Percentiles rank a stretch among this genome's conserved stretches.
Conservation (phyloP, 2,329 filamentous ascomycete species). For the Monosporascus sp. region DNA sequence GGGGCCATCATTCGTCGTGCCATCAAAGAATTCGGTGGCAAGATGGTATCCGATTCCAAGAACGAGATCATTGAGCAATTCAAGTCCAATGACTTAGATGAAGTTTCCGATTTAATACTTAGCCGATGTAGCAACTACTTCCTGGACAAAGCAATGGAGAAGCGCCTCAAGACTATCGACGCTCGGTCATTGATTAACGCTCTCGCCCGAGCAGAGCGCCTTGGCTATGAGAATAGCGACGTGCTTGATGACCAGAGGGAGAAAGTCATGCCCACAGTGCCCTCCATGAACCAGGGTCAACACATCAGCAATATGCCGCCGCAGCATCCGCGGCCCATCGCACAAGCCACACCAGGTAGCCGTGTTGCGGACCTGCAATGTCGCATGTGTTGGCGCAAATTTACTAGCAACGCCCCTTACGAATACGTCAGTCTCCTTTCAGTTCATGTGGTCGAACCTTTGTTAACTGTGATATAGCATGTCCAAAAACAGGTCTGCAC, state of each 20-base stretch:
- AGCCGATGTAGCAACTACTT: constrained; percentile 43
- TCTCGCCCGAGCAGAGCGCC: constrained; percentile 50
- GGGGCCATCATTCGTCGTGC: constrained; percentile 31
- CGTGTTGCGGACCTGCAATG: constrained; percentile 18
- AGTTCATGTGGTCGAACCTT: neutral
- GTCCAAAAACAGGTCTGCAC: constrained; percentile 30
- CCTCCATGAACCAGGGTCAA: neutral
- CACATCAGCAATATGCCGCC: neutral
- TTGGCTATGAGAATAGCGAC: constrained; percentile 51
- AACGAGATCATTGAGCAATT: constrained; percentile 39
- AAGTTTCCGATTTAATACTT: constrained; percentile 39
- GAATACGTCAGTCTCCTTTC: constrained; percentile 24
- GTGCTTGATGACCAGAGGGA: constrained; percentile 40
- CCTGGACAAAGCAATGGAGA: constrained; percentile 48
- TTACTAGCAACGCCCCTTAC: constrained; percentile 17
- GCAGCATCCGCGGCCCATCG: neutral
- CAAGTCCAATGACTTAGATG: constrained; percentile 37
- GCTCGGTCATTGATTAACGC: constrained; percentile 52
- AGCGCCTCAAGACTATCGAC: constrained; percentile 48
- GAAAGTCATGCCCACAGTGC: constrained; percentile 29
- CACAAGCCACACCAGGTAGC: neutral
- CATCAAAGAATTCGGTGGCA: constrained; percentile 41
- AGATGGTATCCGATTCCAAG: constrained; percentile 36
- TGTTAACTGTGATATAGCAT: constrained; percentile 26
- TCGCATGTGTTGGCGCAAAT: constrained; percentile 24